A percentile compares a stretch with the other conserved stretches of the same genome.
Conservation (phyloP, 2,329 filamentous ascomycete species). For the Colletotrichum sp. region DNA sequence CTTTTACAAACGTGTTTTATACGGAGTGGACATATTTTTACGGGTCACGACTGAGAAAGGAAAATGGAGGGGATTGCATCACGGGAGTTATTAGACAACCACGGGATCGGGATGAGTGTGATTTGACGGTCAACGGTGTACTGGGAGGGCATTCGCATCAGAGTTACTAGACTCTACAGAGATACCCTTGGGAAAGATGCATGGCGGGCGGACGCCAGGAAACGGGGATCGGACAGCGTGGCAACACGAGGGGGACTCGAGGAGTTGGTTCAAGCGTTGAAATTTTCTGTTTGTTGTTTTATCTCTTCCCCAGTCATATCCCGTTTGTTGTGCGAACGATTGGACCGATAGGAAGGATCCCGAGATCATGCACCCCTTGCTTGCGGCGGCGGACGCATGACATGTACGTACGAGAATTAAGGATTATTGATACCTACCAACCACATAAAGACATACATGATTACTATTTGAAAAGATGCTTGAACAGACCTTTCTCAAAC, state of each 20-base stretch:
- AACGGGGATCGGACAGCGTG: neutral
- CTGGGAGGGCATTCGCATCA: conserved; percentile 12
- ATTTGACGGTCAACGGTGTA: neutral
- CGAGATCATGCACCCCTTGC: conserved; percentile 20
- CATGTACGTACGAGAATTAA: conserved; percentile 8
- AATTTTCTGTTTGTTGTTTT: neutral
- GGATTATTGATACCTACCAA: conserved; percentile 12
- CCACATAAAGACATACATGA: neutral
- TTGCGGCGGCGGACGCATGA: neutral
- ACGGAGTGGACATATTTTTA: neutral
- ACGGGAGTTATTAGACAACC: conserved; percentile 13
- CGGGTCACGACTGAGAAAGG: neutral
- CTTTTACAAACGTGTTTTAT: neutral
- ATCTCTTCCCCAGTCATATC: neutral
- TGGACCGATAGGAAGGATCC: conserved; percentile 17
- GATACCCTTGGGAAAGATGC: neutral
- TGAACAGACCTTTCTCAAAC: neutral
- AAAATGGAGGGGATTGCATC: neutral
- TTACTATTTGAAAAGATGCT: neutral
- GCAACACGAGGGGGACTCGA: neutral
- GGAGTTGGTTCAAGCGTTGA: conserved; percentile 10
- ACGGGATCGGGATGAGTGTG: neutral
- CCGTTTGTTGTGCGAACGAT: neutral
- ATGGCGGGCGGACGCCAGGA: neutral
- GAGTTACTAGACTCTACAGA: conserved; percentile 27